These are phyloP conservation scores for Talaromyces marneffei DNA, from an alignment of 2,329 filamentous ascomycete species.

Conservation along the genomic window DNA sequence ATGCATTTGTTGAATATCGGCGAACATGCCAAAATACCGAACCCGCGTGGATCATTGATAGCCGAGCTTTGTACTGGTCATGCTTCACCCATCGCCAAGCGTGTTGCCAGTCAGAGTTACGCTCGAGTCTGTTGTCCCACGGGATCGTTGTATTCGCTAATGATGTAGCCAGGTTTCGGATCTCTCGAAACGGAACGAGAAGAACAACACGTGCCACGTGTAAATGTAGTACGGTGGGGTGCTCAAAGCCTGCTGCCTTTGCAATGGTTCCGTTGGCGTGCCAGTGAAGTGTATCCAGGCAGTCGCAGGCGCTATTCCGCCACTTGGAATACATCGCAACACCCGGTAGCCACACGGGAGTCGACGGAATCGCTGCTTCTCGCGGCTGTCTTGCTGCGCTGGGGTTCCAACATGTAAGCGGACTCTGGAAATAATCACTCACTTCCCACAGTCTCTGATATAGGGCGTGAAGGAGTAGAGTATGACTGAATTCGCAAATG, in stretches of 20 bases:
- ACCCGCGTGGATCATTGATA: constrained; percentile 51
- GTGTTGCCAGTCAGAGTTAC: constrained; percentile 34
- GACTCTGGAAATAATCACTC: constrained; percentile 40
- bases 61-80: constrained; percentile 53
- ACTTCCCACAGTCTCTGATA: constrained; percentile 48
- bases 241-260: constrained; percentile 47
- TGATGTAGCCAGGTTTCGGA: constrained; percentile 39
- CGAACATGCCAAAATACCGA: constrained; percentile 50
- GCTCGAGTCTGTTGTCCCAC: constrained; percentile 24
- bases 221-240: constrained; percentile 51
- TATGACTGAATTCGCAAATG: constrained; percentile 46
- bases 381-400: constrained; percentile 37
- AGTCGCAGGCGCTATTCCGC: constrained; percentile 41
- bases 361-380: constrained; percentile 28
- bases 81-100: constrained; percentile 47
- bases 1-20: constrained; percentile 44
- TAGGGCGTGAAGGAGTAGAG: constrained; percentile 47
- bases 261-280: constrained; percentile 50
- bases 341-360: constrained; percentile 43
- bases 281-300: constrained; percentile 55
- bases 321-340: constrained; percentile 45
- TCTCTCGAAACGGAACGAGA: constrained; percentile 45
- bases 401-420: constrained; percentile 43
- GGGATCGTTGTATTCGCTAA: constrained; percentile 29
- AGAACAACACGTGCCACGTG: constrained; percentile 51